Base-by-base conservation (phyloP, 768 basidiomycete species). In the Collybia mongolica region DNA sequence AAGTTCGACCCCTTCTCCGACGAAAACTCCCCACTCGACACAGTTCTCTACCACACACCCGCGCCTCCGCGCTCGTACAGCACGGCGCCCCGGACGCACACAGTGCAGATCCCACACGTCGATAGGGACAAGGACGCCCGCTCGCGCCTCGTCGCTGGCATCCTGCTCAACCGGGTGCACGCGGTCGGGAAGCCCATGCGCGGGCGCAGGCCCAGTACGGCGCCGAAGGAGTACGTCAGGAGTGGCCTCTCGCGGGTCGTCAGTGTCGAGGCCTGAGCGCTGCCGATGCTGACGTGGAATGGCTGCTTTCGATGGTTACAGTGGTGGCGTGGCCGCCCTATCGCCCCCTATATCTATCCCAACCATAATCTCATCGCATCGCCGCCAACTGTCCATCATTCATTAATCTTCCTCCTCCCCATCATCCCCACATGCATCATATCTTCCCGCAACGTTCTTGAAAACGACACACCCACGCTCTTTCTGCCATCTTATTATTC, bases 131-230 rank as follows among this genome's bases (percentile, higher is more conserved):
- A 52, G 1, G 58, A 60, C 48, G 69, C 72, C 5, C 69, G 74
- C 12, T 72, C 76, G 51, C 73, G 72, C 58, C 72, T 83, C 46
- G 81, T 85, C 1, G 83, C 83, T 2, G 80, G 79, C 17, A 81
- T 81, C 40, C 62, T 85, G 26, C 68, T 85, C 22, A 77, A 76
- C 57, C 70, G 82, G 18, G 75, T 80, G 29, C 74, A 75, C 53
- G 74, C 70, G 0, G 73, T 73, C 3, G 80, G 81, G n/a, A 72
- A 71, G 49, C 81, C 81, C 1, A 71, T 79, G 71, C 68, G 80
- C n/a, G 65, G 77, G 50, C 54, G 67, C 29, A 66, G 67, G 3
- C 64, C 61, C 11, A 55, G 62, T 26, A 57, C 62, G 6, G 56
- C 39, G 26, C 69, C 70, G 26, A 69, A 64, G 55, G 63, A 65